A percentile compares a stretch with the other conserved stretches of the same genome.
Conservation (phyloP, 106 monocot genomes). For the Dendrobium chrysotoxum region DNA sequence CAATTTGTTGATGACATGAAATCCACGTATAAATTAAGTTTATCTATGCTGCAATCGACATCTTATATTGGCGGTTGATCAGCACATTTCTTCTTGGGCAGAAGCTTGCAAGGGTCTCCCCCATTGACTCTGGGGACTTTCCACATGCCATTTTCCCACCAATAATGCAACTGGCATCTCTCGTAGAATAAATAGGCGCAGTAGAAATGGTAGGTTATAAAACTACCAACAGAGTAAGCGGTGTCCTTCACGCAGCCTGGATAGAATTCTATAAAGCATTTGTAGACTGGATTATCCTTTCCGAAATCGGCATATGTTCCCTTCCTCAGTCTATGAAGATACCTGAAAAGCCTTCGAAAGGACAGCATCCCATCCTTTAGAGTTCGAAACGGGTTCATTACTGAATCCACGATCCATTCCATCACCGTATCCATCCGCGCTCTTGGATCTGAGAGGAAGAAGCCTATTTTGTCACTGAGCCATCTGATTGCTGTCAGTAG, state of each 20-base stretch:
- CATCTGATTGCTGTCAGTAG: not conserved
- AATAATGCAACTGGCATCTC: not conserved
- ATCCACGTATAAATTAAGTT: too few relatives aligned
- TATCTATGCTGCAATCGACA: too few relatives aligned
- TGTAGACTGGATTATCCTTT: not conserved
- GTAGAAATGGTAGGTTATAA: not conserved
- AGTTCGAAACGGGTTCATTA: not conserved
- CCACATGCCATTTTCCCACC: not conserved
- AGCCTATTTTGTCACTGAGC: not conserved
- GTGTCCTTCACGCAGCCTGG: not conserved
- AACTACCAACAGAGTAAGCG: too few relatives aligned
- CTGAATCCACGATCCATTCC: conserved; percentile 2
- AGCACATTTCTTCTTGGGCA: not conserved
- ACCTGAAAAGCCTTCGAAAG: not conserved
- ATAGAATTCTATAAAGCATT: not conserved
- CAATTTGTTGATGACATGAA: too few relatives aligned
- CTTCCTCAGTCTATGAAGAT: not conserved
- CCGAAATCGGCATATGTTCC: not conserved
- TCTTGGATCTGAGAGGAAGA: not conserved
- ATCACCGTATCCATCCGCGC: not conserved
- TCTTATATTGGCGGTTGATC: not conserved
- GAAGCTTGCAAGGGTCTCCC: not conserved
- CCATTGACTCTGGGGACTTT: not conserved
- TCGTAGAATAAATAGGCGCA: not conserved
- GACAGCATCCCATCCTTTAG: not conserved